Evolutionary conservation across 2,329 filamentous ascomycete genomes (phyloP).

Genomic region (Alternaria ventricosa): DNA sequence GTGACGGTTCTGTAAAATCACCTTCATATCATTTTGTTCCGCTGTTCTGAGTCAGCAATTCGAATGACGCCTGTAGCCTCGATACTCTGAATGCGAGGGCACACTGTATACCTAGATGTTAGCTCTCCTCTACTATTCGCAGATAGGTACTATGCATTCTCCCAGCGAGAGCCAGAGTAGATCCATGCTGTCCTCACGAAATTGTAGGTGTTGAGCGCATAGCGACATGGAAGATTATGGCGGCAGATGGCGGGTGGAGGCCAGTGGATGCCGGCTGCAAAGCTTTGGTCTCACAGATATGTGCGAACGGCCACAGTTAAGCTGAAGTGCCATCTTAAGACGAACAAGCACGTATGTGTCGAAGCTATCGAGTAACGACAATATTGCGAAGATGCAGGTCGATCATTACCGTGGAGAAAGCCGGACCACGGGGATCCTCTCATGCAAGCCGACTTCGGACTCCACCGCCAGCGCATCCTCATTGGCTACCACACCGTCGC

Average conservation of each 20-base stretch:
- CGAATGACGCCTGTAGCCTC: neutral
- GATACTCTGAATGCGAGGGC: too few species aligned
- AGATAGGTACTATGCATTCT: neutral
- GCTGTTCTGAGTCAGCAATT: neutral
- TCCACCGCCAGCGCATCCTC: neutral
- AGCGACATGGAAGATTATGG: neutral
- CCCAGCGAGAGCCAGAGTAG: neutral
- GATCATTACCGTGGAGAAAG: conserved; percentile 19
- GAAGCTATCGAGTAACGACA: conserved; percentile 20
- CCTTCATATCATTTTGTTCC: neutral
- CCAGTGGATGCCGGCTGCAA: neutral
- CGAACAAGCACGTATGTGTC: conserved; percentile 4
- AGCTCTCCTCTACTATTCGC: too few species aligned
- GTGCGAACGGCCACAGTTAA: neutral
- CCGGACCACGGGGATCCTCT: neutral
- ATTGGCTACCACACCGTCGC: conserved; percentile 21
- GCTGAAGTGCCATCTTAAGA: too few species aligned
- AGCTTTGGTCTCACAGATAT: neutral
- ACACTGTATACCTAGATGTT: too few species aligned
- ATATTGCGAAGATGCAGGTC: conserved; percentile 3
- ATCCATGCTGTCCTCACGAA: neutral
- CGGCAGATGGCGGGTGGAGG: neutral
- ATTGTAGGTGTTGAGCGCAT: neutral
- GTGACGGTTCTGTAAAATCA: neutral
- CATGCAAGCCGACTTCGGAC: conserved; percentile 9